Evolutionary conservation across 2,329 filamentous ascomycete genomes (phyloP).

Genomic region (Fusarium bulbicola): DNA sequence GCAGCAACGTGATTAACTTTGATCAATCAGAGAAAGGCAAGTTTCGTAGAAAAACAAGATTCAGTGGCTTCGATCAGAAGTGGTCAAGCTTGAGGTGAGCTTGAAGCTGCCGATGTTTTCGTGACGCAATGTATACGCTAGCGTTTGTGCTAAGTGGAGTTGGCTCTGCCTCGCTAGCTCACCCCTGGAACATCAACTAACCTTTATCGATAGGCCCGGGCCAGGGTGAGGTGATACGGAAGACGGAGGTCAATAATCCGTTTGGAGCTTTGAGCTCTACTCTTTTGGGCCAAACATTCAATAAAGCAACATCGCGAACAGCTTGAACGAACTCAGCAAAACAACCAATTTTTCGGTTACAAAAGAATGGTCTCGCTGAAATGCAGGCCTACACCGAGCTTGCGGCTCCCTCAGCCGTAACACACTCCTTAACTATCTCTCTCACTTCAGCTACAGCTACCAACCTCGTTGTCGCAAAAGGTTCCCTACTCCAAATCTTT

Average conservation of each 20-base stretch:
- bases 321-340: neutral
- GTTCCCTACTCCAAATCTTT: constrained; percentile 93
- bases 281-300: constrained; percentile 33
- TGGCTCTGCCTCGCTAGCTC: neutral
- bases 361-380: constrained; percentile 49
- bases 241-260: constrained; percentile 25
- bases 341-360: constrained; percentile 30
- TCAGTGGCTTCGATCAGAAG: constrained; percentile 9
- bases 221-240: neutral
- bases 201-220: neutral
- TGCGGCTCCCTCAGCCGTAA: constrained; percentile 91
- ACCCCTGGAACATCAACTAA: neutral
- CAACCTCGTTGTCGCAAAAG: constrained; percentile 92
- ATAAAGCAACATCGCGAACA: constrained; percentile 26
- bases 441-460: constrained; percentile 79
- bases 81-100: constrained; percentile 19
- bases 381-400: constrained; percentile 99
- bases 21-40: constrained; percentile 22
- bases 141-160: constrained; percentile 15
- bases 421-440: constrained; percentile 81
- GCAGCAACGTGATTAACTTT: constrained; percentile 1
- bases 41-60: constrained; percentile 25
- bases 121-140: constrained; percentile 42
- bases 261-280: constrained; percentile 26
- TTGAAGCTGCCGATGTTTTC: constrained; percentile 27